Percentiles rank a stretch among this genome's conserved stretches.
These are phyloP conservation scores for Eucalyptus tenuipes DNA, from an alignment of 345 rosid genomes.

Conservation along the genomic window DNA sequence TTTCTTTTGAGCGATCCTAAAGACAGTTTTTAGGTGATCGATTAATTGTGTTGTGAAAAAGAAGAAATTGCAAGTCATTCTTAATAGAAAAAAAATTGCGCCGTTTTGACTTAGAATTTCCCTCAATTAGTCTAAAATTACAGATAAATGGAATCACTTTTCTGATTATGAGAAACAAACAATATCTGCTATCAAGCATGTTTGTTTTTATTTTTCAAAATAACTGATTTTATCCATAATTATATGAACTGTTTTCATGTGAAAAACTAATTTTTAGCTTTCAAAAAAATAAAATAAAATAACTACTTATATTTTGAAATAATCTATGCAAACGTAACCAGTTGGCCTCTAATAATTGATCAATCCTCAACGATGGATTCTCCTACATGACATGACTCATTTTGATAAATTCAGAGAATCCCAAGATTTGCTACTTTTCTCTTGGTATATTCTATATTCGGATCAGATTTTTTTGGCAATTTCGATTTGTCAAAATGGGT, in stretches of 20 bases:
- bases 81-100: background rate
- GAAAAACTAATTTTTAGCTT: background rate
- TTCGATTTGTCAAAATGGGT: background rate
- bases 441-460: background rate
- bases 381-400: background rate
- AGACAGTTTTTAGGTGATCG: background rate
- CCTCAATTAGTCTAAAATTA: background rate
- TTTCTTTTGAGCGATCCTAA: background rate
- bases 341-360: background rate
- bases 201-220: background rate
- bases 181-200: background rate
- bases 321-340: background rate
- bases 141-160: background rate
- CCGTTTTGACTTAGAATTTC: background rate
- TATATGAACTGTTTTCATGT: background rate
- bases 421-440: background rate
- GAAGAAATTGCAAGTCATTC: background rate
- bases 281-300: background rate
- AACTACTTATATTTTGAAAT: background rate
- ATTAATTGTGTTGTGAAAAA: background rate
- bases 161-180: background rate
- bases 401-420: background rate
- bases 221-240: background rate
- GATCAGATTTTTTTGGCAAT: background rate
- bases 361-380: background rate